Evolutionary conservation across 2,329 filamentous ascomycete genomes (phyloP).

Genomic region (Chalara sp.): DNA sequence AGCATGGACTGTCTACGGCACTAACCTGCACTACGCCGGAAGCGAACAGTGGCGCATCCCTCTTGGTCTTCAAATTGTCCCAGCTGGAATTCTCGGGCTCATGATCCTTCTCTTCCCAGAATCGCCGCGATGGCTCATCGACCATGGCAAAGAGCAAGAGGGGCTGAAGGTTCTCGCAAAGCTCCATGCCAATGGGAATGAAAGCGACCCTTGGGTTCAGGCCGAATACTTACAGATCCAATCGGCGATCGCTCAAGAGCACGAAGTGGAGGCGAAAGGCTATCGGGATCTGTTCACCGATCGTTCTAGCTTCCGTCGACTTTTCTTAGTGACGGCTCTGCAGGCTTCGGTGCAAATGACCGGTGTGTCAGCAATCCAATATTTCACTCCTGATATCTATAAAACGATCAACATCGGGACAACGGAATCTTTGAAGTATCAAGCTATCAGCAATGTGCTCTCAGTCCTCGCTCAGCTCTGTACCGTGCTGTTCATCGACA

Average conservation of each 20-base stretch:
- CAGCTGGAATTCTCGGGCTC: conserved; percentile 45
- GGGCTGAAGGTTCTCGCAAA: conserved; percentile 33
- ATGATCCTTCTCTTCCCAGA: conserved; percentile 53
- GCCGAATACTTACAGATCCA: conserved; percentile 69
- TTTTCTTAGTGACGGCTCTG: conserved; percentile 62
- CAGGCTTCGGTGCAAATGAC: conserved; percentile 73
- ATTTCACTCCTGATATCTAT: conserved; percentile 64
- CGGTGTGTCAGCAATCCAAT: conserved; percentile 67
- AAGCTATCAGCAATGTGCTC: conserved; percentile 32
- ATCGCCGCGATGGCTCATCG: conserved; percentile 43
- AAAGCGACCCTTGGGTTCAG: conserved; percentile 58
- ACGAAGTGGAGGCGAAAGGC: conserved; percentile 62
- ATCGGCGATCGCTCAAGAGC: conserved; percentile 57
- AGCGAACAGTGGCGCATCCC: conserved; percentile 44
- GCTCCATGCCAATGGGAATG: conserved; percentile 30
- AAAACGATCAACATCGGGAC: conserved; percentile 56
- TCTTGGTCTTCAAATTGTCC: conserved; percentile 57
- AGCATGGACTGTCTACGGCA: background rate
- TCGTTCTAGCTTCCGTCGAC: conserved; percentile 60
- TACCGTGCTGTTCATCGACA: conserved; percentile 27
- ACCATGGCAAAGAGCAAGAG: conserved; percentile 32
- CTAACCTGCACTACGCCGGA: background rate
- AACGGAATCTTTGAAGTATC: background rate
- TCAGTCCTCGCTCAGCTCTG: conserved; percentile 29
- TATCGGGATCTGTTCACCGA: conserved; percentile 63